Evolutionary conservation across 257 asterid genomes (phyloP), one percentile per base, ranked within the genome.

Genomic region (Knoxia roxburghii): DNA sequence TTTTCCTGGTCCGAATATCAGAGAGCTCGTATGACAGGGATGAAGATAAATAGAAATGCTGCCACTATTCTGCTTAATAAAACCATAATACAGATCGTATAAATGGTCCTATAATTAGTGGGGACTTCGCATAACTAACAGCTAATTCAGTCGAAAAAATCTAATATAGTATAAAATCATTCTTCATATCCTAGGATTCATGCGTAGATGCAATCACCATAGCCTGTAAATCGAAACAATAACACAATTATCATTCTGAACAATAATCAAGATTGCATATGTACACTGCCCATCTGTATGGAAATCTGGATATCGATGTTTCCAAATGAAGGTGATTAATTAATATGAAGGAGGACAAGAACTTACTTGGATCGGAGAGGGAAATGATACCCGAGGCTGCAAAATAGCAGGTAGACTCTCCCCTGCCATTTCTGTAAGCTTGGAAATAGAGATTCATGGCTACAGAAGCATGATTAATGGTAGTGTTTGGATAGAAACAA

Each of bases 361-460:
- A 57, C 63, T 35, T 82, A 86, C 94, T 86, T 46, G 94, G 94
- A 79, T 87, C 83, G 15, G 81, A 76, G 3, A 24, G 0, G 55
- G 72, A 77, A 71, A 81, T 23, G 40, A 87, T 84, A 7, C 73
- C 95, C 51, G 88, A 70, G 75, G 69, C 68, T 3, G 73, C 67
- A 39, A 87, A 87, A 53, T 64, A 10, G 58, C 91, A 87, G 53
- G 79, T 61, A 86, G 84, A 85, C 0, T 23, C 5, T 64, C 83
- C 55, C 73, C 87, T 78, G 33, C 85, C 85, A 1, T 30, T 60
- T 5, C 84, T 87, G 1, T 41, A 67, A 11, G 65, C 24, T 74
- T 80, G 81, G 41, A 80, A 87, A 64, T 83, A 85, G 8, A 85
- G 75, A 70, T 87, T 87, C 89, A 87, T 87, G 61, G 83, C 88